phyloP scores from a whole-genome alignment of 148 eudicot species.

The Heliamphora exappendiculata region DNA sequence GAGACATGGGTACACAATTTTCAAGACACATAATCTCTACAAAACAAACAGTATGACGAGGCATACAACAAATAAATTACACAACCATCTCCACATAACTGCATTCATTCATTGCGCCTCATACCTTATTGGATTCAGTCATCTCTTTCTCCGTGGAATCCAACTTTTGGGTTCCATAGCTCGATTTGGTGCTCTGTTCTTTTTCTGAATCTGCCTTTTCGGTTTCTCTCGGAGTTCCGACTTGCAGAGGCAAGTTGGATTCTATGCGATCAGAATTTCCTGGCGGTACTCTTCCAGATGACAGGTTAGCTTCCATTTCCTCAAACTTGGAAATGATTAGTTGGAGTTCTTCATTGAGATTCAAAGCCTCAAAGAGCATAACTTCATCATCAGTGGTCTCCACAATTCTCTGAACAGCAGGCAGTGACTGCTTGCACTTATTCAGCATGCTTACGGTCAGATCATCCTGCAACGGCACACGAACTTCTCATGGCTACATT shows the following conservation, averaged over 20 bases:
- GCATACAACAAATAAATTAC: too few relatives aligned
- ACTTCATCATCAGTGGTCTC: slow-evolving; percentile 75
- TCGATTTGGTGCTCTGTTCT: slow-evolving; percentile 14
- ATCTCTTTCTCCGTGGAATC: slow-evolving; percentile 6
- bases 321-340: slow-evolving; percentile 57
- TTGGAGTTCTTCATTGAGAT: slow-evolving; percentile 87
- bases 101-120: not conserved
- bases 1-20: too few relatives aligned
- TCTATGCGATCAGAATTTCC: slow-evolving; percentile 14
- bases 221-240: slow-evolving; percentile 9
- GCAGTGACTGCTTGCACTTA: slow-evolving; percentile 84
- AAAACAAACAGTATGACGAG: too few relatives aligned
- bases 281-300: slow-evolving; percentile 21
- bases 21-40: too few relatives aligned
- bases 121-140: slow-evolving; percentile 1
- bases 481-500: not conserved
- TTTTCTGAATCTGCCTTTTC: slow-evolving; percentile 8
- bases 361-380: slow-evolving; percentile 81
- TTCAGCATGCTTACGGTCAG: slow-evolving; percentile 70
- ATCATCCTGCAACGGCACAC: slow-evolving; percentile 58
- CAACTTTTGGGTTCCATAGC: slow-evolving; percentile 1
- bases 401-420: slow-evolving; percentile 65
- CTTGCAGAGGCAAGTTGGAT: slow-evolving; percentile 11
- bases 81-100: not conserved
- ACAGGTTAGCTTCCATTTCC: slow-evolving; percentile 39